phyloP scores from a whole-genome alignment of 345 rosid species.

The Eucalyptus caleyi region DNA sequence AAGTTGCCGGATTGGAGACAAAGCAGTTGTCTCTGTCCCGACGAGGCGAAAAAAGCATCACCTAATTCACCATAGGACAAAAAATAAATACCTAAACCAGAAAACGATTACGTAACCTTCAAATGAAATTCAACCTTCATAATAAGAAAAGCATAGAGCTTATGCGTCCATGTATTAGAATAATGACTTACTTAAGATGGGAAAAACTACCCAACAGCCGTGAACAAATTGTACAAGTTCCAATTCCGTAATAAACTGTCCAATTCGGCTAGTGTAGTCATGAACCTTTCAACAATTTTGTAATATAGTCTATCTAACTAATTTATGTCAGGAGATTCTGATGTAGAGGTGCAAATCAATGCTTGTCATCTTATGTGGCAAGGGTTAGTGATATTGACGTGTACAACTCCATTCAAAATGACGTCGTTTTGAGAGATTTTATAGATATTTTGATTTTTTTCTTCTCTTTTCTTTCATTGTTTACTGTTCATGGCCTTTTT shows the following conservation, averaged over 20 bases:
- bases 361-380: background rate
- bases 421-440: background rate
- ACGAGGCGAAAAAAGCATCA: background rate
- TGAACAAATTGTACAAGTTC: background rate
- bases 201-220: background rate
- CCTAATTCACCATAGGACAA: background rate
- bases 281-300: background rate
- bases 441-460: background rate
- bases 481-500: background rate
- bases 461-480: background rate
- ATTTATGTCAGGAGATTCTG: background rate
- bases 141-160: background rate
- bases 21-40: background rate
- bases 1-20: background rate
- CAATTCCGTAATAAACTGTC: background rate
- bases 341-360: no score
- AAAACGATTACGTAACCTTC: background rate
- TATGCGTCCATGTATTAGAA: background rate
- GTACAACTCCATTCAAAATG: background rate
- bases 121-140: background rate
- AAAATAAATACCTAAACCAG: background rate
- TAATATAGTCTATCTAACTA: background rate
- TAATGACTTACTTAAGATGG: background rate
- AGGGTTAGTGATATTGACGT: fast-evolving
- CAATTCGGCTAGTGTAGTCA: fast-evolving